Conservation (phyloP, 176 grass and related monocot genomes). For the Echinochloa phyllopogon region DNA sequence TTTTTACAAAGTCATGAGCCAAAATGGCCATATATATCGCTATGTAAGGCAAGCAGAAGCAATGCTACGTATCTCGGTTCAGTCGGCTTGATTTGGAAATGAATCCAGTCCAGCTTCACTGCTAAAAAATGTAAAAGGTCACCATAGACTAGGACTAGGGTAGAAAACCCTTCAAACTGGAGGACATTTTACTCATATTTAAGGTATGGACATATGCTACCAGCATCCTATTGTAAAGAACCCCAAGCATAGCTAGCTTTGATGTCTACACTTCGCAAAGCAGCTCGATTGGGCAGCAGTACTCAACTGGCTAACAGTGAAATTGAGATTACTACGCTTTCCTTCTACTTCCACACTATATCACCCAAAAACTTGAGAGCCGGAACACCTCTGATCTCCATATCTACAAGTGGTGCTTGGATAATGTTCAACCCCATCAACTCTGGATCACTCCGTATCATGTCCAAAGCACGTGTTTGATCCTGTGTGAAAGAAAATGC, state of each 20-base stretch:
- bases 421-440: slow-evolving; percentile 72
- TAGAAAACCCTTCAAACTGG: slow-evolving; percentile 11
- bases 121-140: neutral
- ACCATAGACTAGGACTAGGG: neutral
- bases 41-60: neutral
- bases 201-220: neutral
- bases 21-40: neutral
- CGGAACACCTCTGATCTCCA: slow-evolving; percentile 95
- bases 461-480: slow-evolving; percentile 86
- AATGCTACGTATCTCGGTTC: neutral
- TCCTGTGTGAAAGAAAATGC: slow-evolving; percentile 58
- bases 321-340: neutral
- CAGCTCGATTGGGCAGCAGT: neutral
- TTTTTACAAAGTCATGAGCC: neutral
- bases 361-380: slow-evolving; percentile 98
- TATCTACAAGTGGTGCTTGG: slow-evolving; percentile 95
- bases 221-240: slow-evolving; percentile 12
- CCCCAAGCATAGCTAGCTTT: neutral
- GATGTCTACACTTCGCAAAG: neutral
- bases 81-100: neutral
- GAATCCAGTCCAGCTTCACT: neutral
- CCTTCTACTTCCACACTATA: slow-evolving; percentile 78
- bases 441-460: slow-evolving; percentile 80
- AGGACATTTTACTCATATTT: neutral
- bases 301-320: neutral